These are phyloP conservation scores for Fagopyrum tataricum DNA, from an alignment of 148 eudicot species.

Conservation along the genomic window DNA sequence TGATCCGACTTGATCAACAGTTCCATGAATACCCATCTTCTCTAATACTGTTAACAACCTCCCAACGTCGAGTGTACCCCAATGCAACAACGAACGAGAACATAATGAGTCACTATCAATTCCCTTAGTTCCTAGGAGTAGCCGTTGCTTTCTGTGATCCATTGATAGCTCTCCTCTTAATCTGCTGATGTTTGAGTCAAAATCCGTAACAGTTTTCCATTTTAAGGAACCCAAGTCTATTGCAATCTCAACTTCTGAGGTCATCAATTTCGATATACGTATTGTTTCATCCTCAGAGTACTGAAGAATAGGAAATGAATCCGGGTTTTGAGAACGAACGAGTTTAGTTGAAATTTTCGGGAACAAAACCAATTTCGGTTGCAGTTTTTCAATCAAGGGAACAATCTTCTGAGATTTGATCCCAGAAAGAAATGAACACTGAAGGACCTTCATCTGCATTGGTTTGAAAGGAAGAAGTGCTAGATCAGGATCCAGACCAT, in stretches of 20 bases:
- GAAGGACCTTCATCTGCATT: conserved; percentile 68
- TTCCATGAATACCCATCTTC: conserved; percentile 45
- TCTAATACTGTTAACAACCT: conserved; percentile 32
- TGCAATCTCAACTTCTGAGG: conserved; percentile 44
- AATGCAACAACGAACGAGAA: conserved; percentile 24
- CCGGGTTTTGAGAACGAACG: conserved; percentile 18
- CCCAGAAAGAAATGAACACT: conserved; percentile 84
- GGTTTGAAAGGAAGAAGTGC: conserved; percentile 80
- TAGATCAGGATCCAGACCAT: conserved; percentile 46
- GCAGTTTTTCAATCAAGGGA: conserved; percentile 53
- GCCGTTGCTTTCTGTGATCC: conserved; percentile 44
- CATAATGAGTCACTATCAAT: conserved; percentile 12
- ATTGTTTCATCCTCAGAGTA: conserved; percentile 40
- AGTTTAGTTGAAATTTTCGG: conserved; percentile 43
- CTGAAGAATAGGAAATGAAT: conserved; percentile 24
- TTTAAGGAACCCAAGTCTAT: conserved; percentile 44
- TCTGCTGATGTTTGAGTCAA: conserved; percentile 36
- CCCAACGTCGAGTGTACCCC: conserved; percentile 35
- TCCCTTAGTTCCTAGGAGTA: conserved; percentile 25
- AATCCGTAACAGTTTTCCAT: conserved; percentile 34
- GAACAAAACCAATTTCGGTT: conserved; percentile 57
- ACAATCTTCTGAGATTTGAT: conserved; percentile 49
- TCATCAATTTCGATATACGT: conserved; percentile 39
- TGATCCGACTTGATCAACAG: conserved; percentile 26
- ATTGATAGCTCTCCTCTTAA: conserved; percentile 58